phyloP scores from a whole-genome alignment of 148 eudicot species.

The Rhododendron molle region DNA sequence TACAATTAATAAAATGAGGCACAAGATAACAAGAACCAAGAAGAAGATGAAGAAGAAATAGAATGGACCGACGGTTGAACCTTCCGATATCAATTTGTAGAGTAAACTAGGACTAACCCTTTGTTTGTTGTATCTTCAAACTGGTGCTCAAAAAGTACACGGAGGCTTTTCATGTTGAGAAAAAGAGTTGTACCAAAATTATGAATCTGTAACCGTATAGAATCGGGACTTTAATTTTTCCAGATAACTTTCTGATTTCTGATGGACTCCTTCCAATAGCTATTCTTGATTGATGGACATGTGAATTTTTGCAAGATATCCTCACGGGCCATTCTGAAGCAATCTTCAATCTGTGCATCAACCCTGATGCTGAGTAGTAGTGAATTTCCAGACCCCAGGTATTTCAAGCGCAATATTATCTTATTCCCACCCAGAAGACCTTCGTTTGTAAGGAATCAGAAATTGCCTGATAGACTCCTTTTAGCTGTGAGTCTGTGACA shows the following conservation, averaged over 20 bases:
- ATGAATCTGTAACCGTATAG: neutral
- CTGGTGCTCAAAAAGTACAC: neutral
- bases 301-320: neutral
- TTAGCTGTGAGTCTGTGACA: neutral
- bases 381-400: neutral
- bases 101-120: neutral
- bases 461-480: neutral
- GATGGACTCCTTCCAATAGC: neutral
- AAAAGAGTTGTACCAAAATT: neutral
- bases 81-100: neutral
- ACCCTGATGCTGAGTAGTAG: neutral
- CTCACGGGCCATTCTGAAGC: neutral
- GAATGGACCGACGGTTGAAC: neutral
- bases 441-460: neutral
- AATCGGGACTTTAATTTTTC: neutral
- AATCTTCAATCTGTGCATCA: neutral
- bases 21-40: neutral
- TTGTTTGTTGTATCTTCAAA: neutral
- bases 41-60: neutral
- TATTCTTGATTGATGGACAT: too few relatives aligned
- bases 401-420: neutral
- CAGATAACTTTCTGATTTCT: neutral
- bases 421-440: neutral
- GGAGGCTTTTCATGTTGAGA: neutral
- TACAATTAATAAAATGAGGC: neutral